A percentile compares a stretch with the other conserved stretches of the same genome.
Conservation (phyloP, 2,329 filamentous ascomycete species). For the Paraphoma chrysanthemicola region DNA sequence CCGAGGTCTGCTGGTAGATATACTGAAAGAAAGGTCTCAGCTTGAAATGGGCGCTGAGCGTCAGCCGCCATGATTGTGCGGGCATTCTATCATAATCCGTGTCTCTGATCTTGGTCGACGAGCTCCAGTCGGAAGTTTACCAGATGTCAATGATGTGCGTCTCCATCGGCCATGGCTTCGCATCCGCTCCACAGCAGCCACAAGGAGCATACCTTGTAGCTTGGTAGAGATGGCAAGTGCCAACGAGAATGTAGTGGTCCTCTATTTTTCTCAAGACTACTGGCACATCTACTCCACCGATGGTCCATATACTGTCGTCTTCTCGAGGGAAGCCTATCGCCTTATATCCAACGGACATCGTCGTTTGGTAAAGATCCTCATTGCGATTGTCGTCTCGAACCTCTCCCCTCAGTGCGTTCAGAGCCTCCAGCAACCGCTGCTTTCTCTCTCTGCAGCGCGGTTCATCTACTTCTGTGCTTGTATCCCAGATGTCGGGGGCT, state of each 20-base stretch:
- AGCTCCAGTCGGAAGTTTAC: slow-evolving; percentile 1
- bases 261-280: slow-evolving; percentile 10
- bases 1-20: no score
- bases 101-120: neutral
- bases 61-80: neutral
- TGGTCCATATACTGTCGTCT: slow-evolving; percentile 14
- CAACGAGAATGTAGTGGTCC: slow-evolving; percentile 13
- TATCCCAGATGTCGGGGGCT: no score
- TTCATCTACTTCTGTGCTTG: no score
- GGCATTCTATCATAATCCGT: neutral
- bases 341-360: neutral
- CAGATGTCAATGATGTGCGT: slow-evolving; percentile 18
- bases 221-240: slow-evolving; percentile 18
- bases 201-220: slow-evolving; percentile 9
- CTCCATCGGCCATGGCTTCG: slow-evolving; percentile 8
- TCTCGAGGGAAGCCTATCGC: neutral
- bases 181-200: slow-evolving; percentile 8
- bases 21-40: no score
- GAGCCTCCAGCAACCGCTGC: no score
- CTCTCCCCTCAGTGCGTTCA: no score
- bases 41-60: no score
- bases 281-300: slow-evolving; percentile 10
- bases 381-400: no score
- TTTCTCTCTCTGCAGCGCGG: no score
- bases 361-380: neutral